These are phyloP conservation scores for Trichoderma lentiforme DNA, from an alignment of 2,329 filamentous ascomycete genomes.

Conservation along the genomic window DNA sequence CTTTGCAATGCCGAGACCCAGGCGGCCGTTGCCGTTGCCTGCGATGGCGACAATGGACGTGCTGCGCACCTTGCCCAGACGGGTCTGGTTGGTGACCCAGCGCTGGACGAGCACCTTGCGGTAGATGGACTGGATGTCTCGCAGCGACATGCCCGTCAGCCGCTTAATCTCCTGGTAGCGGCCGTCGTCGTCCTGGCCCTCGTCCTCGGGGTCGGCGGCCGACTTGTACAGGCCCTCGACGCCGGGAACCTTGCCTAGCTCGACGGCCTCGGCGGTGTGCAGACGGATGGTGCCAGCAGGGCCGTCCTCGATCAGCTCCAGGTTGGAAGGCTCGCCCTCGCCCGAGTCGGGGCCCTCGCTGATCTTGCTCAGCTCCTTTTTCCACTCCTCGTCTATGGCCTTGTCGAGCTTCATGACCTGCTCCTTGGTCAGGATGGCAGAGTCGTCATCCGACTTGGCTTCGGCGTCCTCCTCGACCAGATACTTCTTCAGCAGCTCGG, in stretches of 20 bases:
- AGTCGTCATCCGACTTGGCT: conserved; percentile 26
- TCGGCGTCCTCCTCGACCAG: conserved; percentile 32
- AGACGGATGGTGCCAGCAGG: conserved; percentile 34
- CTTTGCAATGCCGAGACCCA: conserved; percentile 91
- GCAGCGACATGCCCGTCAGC: conserved; percentile 52
- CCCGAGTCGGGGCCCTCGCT: conserved; percentile 29
- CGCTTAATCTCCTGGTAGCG: conserved; percentile 51
- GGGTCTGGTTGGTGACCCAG: conserved; percentile 84
- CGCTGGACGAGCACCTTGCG: conserved; percentile 72
- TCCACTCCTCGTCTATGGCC: conserved; percentile 36
- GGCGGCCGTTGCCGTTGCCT: conserved; percentile 78
- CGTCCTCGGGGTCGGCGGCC: conserved; percentile 48
- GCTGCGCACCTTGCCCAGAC: conserved; percentile 87
- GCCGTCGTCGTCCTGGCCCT: conserved; percentile 49
- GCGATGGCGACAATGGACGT: conserved; percentile 75
- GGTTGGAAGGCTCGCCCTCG: conserved; percentile 32
- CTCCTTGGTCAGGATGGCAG: conserved; percentile 32
- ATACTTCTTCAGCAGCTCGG: conserved; percentile 39
- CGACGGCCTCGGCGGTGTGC: conserved; percentile 46
- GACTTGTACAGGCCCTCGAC: conserved; percentile 50
- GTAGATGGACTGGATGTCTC: conserved; percentile 53
- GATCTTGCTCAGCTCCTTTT: conserved; percentile 38
- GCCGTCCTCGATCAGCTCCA: conserved; percentile 38
- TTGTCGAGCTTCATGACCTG: conserved; percentile 39
- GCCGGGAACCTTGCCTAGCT: conserved; percentile 52